Evolutionary conservation across 2,329 filamentous ascomycete species (phyloP).

Genomic region (Chalara sp.): DNA sequence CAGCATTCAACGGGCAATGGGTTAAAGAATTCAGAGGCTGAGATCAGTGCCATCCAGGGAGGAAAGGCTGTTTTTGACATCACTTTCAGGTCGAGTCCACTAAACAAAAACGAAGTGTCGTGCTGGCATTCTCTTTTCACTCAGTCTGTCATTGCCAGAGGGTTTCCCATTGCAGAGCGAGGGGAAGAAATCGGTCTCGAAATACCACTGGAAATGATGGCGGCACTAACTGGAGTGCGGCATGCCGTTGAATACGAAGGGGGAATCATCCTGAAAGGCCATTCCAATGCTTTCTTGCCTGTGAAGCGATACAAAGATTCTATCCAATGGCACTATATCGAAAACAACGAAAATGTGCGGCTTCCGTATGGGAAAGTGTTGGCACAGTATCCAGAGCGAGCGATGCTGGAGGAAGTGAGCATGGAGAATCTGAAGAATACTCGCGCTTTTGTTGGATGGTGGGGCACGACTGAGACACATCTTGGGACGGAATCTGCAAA

Average conservation of each 20-base stretch:
- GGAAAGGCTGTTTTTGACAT: too few relatives aligned
- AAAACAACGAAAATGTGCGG: constrained; percentile 1
- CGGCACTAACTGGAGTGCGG: too few relatives aligned
- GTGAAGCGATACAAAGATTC: not conserved
- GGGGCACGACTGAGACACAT: constrained; percentile 6
- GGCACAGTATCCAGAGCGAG: not conserved
- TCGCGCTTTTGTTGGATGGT: constrained; percentile 13
- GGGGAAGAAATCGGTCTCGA: too few relatives aligned
- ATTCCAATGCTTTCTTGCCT: constrained; percentile 2
- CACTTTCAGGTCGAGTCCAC: too few relatives aligned
- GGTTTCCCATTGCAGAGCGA: too few relatives aligned
- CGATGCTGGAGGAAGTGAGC: not conserved
- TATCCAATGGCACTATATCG: constrained; percentile 4
- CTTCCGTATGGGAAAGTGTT: constrained; percentile 6
- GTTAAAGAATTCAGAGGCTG: too few relatives aligned
- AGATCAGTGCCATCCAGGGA: too few relatives aligned
- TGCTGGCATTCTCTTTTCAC: too few relatives aligned
- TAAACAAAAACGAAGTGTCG: too few relatives aligned
- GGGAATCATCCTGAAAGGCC: constrained; percentile 3
- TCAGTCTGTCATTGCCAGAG: too few relatives aligned
- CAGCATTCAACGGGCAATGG: too few relatives aligned
- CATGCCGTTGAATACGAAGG: constrained; percentile 1
- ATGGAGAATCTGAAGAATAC: not conserved
- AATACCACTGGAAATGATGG: too few relatives aligned
- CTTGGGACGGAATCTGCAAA: constrained; percentile 5